These are phyloP conservation scores for Diaporthe sp. DNA, from an alignment of 2,329 filamentous ascomycete species.

Conservation along the genomic window DNA sequence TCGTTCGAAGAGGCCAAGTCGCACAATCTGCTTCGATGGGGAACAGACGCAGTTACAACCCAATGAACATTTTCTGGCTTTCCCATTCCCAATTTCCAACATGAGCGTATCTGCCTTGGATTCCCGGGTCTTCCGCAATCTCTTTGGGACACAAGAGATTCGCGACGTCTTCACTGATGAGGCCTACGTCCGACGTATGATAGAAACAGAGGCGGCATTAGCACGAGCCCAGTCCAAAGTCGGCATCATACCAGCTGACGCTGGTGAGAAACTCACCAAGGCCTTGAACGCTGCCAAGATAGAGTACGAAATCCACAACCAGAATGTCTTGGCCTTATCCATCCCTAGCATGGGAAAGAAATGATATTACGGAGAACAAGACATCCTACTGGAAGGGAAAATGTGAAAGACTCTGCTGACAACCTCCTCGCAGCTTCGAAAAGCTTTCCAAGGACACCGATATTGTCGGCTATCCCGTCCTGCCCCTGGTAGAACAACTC, in stretches of 20 bases:
- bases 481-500: conserved; percentile 65
- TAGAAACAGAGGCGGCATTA: conserved; percentile 66
- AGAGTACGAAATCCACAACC: background rate
- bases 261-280: conserved; percentile 44
- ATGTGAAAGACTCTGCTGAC: background rate
- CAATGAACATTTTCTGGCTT: background rate
- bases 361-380: background rate
- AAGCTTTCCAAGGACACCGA: conserved; percentile 64
- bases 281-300: conserved; percentile 6
- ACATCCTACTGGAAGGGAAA: background rate
- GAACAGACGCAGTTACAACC: background rate
- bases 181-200: conserved; percentile 62
- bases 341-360: background rate
- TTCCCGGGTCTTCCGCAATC: conserved; percentile 63
- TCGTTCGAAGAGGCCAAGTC: background rate
- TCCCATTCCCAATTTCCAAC: background rate
- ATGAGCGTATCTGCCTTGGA: conserved; percentile 56
- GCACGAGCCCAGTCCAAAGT: conserved; percentile 64
- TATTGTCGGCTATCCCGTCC: conserved; percentile 68
- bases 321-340: background rate
- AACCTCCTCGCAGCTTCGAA: conserved; percentile 40
- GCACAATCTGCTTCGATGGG: background rate
- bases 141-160: conserved; percentile 67
- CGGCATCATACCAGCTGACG: conserved; percentile 59
- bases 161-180: conserved; percentile 64